Conservation (phyloP, 768 basidiomycete species). For the Polyporus arcularius region DNA sequence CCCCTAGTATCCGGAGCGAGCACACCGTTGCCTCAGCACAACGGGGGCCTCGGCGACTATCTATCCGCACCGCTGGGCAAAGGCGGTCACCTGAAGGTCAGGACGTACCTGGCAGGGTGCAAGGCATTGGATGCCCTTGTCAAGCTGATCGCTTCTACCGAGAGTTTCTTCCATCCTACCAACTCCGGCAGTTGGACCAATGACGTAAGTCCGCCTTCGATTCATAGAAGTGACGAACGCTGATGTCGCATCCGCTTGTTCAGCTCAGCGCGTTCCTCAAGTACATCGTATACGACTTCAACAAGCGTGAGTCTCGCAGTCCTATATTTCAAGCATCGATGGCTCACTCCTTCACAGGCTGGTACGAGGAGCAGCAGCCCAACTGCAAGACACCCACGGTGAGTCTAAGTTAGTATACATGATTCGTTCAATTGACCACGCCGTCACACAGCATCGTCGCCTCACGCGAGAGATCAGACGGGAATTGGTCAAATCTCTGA, state of each 20-base stretch:
- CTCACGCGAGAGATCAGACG: conserved; percentile 77
- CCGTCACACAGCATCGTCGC: conserved; percentile 57
- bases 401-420: conserved; percentile 13
- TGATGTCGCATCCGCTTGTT: neutral
- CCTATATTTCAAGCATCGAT: neutral
- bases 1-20: conserved; percentile 64
- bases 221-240: neutral
- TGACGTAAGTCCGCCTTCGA: conserved; percentile 48
- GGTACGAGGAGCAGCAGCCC: conserved; percentile 75
- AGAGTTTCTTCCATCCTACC: conserved; percentile 89
- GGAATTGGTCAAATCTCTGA: conserved; percentile 79
- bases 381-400: conserved; percentile 81
- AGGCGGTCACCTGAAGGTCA: conserved; percentile 40
- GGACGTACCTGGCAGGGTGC: conserved; percentile 76
- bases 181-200: conserved; percentile 84
- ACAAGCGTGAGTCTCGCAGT: conserved; percentile 56
- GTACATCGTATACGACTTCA: conserved; percentile 81
- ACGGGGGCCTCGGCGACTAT: conserved; percentile 52
- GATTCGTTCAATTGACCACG: neutral
- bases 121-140: conserved; percentile 86
- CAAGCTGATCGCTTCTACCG: conserved; percentile 81
- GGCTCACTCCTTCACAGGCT: conserved; percentile 43
- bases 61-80: conserved; percentile 60
- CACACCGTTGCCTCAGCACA: conserved; percentile 52
- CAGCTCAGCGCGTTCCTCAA: conserved; percentile 86